These are phyloP conservation scores for Aspergillus piperis DNA, from an alignment of 2,329 filamentous ascomycete species.

Conservation along the genomic window DNA sequence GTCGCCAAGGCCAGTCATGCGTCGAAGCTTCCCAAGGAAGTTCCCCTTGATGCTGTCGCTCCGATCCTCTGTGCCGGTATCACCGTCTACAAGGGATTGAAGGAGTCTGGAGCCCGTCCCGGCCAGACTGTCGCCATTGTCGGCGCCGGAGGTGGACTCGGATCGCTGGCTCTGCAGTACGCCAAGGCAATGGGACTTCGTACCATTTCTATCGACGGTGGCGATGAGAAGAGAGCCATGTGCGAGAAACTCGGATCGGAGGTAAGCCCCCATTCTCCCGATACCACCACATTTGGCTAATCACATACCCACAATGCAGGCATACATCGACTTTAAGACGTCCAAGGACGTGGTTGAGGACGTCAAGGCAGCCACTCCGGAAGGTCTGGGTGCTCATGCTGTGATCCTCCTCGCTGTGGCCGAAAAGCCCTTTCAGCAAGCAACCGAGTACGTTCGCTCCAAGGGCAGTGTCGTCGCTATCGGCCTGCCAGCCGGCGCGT, in stretches of 20 bases:
- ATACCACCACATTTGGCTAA: constrained; percentile 1
- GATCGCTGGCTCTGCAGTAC: constrained; percentile 79
- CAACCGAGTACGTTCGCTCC: constrained; percentile 80
- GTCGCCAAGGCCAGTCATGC: constrained; percentile 85
- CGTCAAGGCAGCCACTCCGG: constrained; percentile 76
- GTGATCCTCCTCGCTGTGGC: constrained; percentile 82
- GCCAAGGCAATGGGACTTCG: constrained; percentile 86
- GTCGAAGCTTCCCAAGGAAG: constrained; percentile 79
- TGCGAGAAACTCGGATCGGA: constrained; percentile 67
- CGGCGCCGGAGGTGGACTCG: constrained; percentile 82
- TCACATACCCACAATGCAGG: constrained; percentile 22
- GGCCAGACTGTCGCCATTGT: constrained; percentile 82
- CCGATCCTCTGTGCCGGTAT: constrained; percentile 85
- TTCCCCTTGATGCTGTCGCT: constrained; percentile 72
- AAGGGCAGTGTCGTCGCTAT: constrained; percentile 84
- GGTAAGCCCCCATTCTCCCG: constrained; percentile 11
- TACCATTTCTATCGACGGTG: constrained; percentile 78
- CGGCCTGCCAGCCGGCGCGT: constrained; percentile 79
- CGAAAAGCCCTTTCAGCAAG: constrained; percentile 96
- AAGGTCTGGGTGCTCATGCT: constrained; percentile 82
- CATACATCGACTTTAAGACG: constrained; percentile 78
- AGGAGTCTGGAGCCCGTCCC: constrained; percentile 73
- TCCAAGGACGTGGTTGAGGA: constrained; percentile 78
- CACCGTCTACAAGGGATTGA: constrained; percentile 88
- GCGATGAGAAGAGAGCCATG: constrained; percentile 75